Base-by-base conservation (phyloP, 768 basidiomycete species). In the Termitomyces sp. region DNA sequence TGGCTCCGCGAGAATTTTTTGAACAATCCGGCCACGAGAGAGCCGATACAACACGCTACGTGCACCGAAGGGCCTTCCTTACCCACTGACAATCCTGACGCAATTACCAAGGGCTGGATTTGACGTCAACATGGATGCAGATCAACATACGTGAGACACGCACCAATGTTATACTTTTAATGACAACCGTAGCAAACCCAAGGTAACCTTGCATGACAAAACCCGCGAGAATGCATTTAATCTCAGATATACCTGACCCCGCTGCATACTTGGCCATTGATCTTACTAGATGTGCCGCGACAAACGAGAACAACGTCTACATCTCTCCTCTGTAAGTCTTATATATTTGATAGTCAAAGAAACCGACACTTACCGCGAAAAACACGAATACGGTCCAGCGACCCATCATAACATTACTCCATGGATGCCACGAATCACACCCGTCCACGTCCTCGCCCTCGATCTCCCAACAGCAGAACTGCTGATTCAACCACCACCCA, bases 21-120 rank as follows among this genome's bases (percentile, higher is more conserved):
- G 69, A 97, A 98, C 65, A 88, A 73, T 49, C 92, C 83, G 3
- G 93, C 95, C n/a, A 98, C 87, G 40, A 96, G 81, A 63, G 85
- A 88, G 1, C 97, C 97, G 63, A 97, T 86, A 69, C 94, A 92
- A 69, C 94, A 96, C 4, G 97, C 97, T 50, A 98, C 91, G 71
- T 99, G 97, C 0, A 99, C 97, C 2, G 94, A 96, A 0, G 97
- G 97, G 0, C 97, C 97, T 76, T 99, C 97, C 74, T 98, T 99
- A 6, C 97, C 97, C 25, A 98, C 94, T 5, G 95, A 96, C 54
- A 98, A 77, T 1, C 97, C 97, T 31, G 96, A 98, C 6, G 95
- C 96, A 66, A 99, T 98, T 43, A 96, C 92, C 37, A 99, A 79
- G 32, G 97, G 97, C 96, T 99, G 65, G 25, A 40, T 12, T 25